Evolutionary conservation across 805 yeast genomes (phyloP), one percentile per base, ranked within the genome.

Genomic region (Candida mattraensis): DNA sequence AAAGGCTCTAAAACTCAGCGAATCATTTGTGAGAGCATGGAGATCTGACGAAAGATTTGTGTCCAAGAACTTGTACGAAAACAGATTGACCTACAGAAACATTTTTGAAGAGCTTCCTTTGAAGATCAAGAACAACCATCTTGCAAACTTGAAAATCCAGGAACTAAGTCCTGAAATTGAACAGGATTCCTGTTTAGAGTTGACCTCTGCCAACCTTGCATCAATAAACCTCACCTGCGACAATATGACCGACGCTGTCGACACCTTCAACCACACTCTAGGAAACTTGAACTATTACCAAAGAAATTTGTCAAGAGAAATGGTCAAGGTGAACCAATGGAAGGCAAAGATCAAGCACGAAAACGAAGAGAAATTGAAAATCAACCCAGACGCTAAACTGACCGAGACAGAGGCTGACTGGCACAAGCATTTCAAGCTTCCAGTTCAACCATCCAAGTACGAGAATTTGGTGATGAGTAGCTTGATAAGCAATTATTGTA

Each of bases 201-300:
- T 67, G 37, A 61, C 73, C 24, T 57, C 64, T 25, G 63, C 71
- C 14, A 59, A 69, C 15, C 63, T 65, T 42, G 70, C 66, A 42
- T 59, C 67, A 12, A 62, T 72, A 23, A 48, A 47, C 28, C 62
- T 64, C 42, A 69, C 68, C 44, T 74, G 79, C 41, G 89, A 83
- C 54, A 73, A 74, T 30, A 68, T 84, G 47, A 72, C 77, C 55
- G 80, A 77, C 43, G 76, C 86, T 33, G 72, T 85, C 25, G 93
- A 85, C 60, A 79, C 82, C 31, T 79, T 77, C 66, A 81, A 80
- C 65, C 80, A 80, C 58, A 88, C 82, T 57, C 85, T 83, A 58
- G 80, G 82, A 48, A 84, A 80, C 63, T 80, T 82, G 70, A 82
- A 83, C 68, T 84, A 81, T 64, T 83, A 76, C 67, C 93, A 84